These are phyloP conservation scores for Ustilago lituana DNA, from an alignment of 1,284 basidiomycete species.

Conservation along the genomic window DNA sequence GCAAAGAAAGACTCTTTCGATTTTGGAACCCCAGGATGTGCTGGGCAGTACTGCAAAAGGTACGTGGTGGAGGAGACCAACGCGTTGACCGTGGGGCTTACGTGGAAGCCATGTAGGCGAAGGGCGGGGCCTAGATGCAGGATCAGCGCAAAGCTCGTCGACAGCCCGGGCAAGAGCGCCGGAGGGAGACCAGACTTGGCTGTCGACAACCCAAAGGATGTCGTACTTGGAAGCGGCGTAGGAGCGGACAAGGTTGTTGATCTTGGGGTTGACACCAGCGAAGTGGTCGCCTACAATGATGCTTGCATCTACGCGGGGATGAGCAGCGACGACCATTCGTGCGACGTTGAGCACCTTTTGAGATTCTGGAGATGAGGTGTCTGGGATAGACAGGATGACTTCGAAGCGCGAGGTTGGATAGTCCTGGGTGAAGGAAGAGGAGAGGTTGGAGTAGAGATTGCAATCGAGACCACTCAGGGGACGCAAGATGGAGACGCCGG, in stretches of 20 bases:
- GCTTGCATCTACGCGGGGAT: conserved; percentile 52
- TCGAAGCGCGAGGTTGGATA: conserved; percentile 61
- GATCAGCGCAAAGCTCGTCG: conserved; percentile 81
- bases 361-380: conserved; percentile 32
- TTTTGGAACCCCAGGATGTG: conserved; percentile 74
- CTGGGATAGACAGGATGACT: conserved; percentile 60
- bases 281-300: conserved; percentile 67
- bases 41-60: conserved; percentile 81
- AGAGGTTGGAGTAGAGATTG: conserved; percentile 62
- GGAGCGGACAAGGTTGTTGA: conserved; percentile 91
- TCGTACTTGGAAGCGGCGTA: conserved; percentile 82
- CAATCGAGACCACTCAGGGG: conserved; percentile 64
- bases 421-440: conserved; percentile 61
- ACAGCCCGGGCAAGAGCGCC: conserved; percentile 88
- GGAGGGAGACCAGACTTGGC: conserved; percentile 82
- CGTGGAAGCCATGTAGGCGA: conserved; percentile 47
- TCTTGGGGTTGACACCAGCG: conserved; percentile 93
- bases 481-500: conserved; percentile 62
- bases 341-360: conserved; percentile 61
- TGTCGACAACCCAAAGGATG: conserved; percentile 96
- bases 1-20: conserved; percentile 94
- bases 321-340: conserved; percentile 49
- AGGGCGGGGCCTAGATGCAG: conserved; percentile 68
- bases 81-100: conserved; percentile 58
- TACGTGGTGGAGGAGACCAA: conserved; percentile 94